A percentile compares a stretch with the other conserved stretches of the same genome.
Evolutionary conservation across 305 asterid genomes (phyloP).

Genomic region (Lippia alba): DNA sequence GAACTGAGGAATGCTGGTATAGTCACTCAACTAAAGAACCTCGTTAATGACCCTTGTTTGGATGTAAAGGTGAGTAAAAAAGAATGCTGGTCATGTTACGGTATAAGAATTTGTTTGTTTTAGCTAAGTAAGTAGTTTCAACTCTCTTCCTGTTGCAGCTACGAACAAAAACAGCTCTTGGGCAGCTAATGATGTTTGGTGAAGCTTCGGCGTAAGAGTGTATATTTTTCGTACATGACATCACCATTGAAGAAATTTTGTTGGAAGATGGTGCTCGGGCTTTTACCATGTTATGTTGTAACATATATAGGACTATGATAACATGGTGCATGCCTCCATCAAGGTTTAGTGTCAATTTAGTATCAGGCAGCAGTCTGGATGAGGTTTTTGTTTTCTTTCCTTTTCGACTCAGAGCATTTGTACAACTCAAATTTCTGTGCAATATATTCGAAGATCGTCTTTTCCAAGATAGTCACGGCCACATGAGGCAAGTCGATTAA

Average conservation of each 20-base stretch:
- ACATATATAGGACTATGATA: constrained; percentile 34
- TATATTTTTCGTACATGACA: constrained; percentile 32
- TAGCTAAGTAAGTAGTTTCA: constrained; percentile 27
- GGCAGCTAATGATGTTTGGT: constrained; percentile 58
- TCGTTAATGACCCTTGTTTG: constrained; percentile 83
- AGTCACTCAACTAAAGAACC: constrained; percentile 66
- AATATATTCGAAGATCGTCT: constrained; percentile 7
- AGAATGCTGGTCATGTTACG: constrained; percentile 25
- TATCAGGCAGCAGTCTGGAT: constrained; percentile 25
- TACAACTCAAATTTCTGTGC: constrained; percentile 6
- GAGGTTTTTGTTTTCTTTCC: constrained; percentile 33
- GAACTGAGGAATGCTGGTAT: constrained; percentile 71
- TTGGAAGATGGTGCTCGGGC: constrained; percentile 30
- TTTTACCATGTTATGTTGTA: constrained; percentile 42
- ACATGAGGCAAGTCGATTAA: constrained; percentile 11
- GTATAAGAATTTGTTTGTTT: constrained; percentile 21
- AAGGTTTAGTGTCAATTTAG: constrained; percentile 36
- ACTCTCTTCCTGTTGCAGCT: constrained; percentile 57
- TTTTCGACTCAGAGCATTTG: background rate
- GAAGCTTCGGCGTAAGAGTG: constrained; percentile 56
- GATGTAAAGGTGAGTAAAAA: constrained; percentile 78
- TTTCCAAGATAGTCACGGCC: background rate
- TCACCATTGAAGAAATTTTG: constrained; percentile 34
- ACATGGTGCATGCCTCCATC: constrained; percentile 42
- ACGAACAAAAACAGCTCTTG: constrained; percentile 64